Base-by-base conservation (phyloP, 2,329 filamentous ascomycete species). In the Whalleya microplaca region DNA sequence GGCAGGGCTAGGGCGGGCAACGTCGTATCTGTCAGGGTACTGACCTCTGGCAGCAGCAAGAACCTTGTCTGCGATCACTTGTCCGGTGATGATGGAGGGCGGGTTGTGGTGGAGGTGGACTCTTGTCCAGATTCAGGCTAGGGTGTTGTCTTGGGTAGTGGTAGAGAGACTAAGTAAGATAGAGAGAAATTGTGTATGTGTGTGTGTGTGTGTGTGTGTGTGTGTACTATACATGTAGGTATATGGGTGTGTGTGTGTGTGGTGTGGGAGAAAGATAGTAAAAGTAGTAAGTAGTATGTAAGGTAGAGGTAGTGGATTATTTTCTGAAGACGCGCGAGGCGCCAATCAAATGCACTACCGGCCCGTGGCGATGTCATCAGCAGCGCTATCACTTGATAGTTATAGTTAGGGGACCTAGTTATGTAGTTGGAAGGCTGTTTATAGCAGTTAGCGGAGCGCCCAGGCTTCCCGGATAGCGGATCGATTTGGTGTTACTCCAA, bases 341-440 rank as follows among this genome's bases (percentile, higher is more conserved):
- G 61, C 61, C 61, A 63, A 63, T 64, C 61, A 64, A 64, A 62
- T 54, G 8, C 50, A 58, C 21, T 55, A 51, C 53, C 51, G 53
- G 51, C 21, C 18, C 18, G 9, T 49, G 42, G 29, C 7, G 20
- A 46, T 27, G 32, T 37, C 32, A 37, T 37, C 32, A 14, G 32
- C 32, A 37, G 32, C 32, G 10, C 32, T 16, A 37, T 37, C 32
- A 12, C 32, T 37, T 37, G 10, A 12, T 27, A 27, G 23, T 4
- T 27, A 27, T 41, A 41, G 40, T 41, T 19, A n/a, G 6, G 14
- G 40, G 3, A 19, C 20, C 9, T n/a, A n/a, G n/a, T 19, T 46
- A 32, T 3, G 21, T 23, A 21, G 21, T 29, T 46, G 21, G 23
- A 19, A 14, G 29, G 20, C 21, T 19, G 43, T 37, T 32, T 19